Percentiles rank a stretch among this genome's conserved stretches.
These are phyloP conservation scores for Aspergillus arachidicola DNA, from an alignment of 2,329 filamentous ascomycete genomes.

Conservation along the genomic window DNA sequence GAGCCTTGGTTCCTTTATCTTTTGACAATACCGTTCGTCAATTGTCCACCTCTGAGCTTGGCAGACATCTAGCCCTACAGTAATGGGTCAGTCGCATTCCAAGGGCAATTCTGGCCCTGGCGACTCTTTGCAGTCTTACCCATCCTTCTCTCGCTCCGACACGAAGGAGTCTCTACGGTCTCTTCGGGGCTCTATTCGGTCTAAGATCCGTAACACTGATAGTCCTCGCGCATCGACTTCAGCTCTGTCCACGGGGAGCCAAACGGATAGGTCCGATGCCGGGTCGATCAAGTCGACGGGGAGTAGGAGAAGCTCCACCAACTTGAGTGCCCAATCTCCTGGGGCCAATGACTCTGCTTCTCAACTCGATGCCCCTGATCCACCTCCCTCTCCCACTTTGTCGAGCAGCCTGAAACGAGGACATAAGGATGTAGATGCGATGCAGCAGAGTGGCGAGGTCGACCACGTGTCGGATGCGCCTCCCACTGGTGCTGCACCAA, in stretches of 20 bases:
- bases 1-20: slow-evolving; percentile 24
- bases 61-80: slow-evolving; percentile 37
- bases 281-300: slow-evolving; percentile 73
- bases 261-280: slow-evolving; percentile 67
- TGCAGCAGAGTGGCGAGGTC: slow-evolving; percentile 85
- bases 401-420: slow-evolving; percentile 72
- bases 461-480: slow-evolving; percentile 92
- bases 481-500: slow-evolving; percentile 64
- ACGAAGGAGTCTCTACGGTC: slow-evolving; percentile 91
- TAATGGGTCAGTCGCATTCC: slow-evolving; percentile 56
- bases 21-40: slow-evolving; percentile 27
- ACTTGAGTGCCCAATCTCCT: slow-evolving; percentile 31
- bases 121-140: slow-evolving; percentile 77
- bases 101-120: slow-evolving; percentile 58
- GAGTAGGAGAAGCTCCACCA: slow-evolving; percentile 47
- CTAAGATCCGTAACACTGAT: slow-evolving; percentile 75
- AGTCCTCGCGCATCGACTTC: slow-evolving; percentile 78
- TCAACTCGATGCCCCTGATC: slow-evolving; percentile 54
- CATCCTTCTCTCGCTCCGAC: slow-evolving; percentile 88
- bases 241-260: slow-evolving; percentile 60
- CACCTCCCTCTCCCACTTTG: slow-evolving; percentile 86
- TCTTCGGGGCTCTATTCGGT: slow-evolving; percentile 76
- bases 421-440: slow-evolving; percentile 76
- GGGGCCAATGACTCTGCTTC: slow-evolving; percentile 52
- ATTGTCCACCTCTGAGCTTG: slow-evolving; percentile 31